phyloP scores from a whole-genome alignment of 805 yeast species.

The Komagataella ulmi region DNA sequence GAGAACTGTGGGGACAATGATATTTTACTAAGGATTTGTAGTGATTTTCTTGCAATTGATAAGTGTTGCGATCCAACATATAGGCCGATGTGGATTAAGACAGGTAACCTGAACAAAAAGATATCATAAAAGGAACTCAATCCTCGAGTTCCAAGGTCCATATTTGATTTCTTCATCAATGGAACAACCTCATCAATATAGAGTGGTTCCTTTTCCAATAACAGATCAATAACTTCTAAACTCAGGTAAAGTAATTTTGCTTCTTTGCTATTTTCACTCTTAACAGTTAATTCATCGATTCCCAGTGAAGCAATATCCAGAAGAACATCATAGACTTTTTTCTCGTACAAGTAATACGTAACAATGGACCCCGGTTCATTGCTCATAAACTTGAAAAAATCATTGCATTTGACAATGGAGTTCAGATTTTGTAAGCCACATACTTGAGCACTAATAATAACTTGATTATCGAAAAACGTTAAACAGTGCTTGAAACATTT shows the following conservation, averaged over 20 bases:
- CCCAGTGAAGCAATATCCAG: constrained; percentile 48
- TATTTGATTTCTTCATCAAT: constrained; percentile 27
- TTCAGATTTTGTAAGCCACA: constrained; percentile 30
- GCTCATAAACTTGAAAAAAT: constrained; percentile 37
- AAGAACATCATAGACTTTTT: constrained; percentile 38
- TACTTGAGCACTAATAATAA: constrained; percentile 39
- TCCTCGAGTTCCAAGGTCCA: constrained; percentile 41
- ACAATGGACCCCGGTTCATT: constrained; percentile 61
- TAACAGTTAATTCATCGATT: constrained; percentile 36
- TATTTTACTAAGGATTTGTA: constrained; percentile 38
- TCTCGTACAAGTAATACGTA: constrained; percentile 49
- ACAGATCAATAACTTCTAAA: constrained; percentile 27
- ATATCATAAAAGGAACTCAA: constrained; percentile 58
- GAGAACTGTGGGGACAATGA: constrained; percentile 34
- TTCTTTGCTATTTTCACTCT: constrained; percentile 17
- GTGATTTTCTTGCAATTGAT: constrained; percentile 36
- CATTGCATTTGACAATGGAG: constrained; percentile 25
- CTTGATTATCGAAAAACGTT: constrained; percentile 34
- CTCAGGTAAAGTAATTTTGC: constrained; percentile 24
- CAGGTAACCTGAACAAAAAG: constrained; percentile 52
- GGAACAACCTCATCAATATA: constrained; percentile 44
- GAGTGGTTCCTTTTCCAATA: constrained; percentile 43
- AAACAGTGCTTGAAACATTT: constrained; percentile 35
- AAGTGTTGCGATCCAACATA: constrained; percentile 50
- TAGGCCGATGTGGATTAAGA: constrained; percentile 62